Evolutionary conservation across 176 grass and related monocot genomes (phyloP).

Genomic region (Ensete ventricosum): DNA sequence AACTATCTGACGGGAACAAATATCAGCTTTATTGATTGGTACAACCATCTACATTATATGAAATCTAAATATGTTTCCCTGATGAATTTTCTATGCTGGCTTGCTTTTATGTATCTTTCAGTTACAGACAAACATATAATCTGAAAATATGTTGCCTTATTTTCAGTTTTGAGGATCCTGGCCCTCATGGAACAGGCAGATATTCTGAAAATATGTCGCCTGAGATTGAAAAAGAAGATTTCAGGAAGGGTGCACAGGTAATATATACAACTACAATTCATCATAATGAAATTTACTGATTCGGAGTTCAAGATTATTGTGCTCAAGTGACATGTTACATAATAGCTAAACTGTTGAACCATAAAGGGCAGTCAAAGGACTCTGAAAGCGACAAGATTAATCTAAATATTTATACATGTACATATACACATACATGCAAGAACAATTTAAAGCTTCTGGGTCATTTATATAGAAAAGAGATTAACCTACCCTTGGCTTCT

Average conservation of each 20-base stretch:
- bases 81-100: background rate
- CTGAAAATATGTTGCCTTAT: constrained; percentile 1
- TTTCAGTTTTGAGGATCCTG: constrained; percentile 85
- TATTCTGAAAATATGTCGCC: constrained; percentile 72
- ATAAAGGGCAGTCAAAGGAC: background rate
- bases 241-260: constrained; percentile 99
- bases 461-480: background rate
- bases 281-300: constrained; percentile 12
- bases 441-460: no score
- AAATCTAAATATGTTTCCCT: background rate
- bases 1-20: constrained; percentile 94
- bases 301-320: background rate
- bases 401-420: background rate
- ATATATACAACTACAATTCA: constrained; percentile 16
- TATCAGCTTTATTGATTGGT: constrained; percentile 98
- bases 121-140: background rate
- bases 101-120: background rate
- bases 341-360: background rate
- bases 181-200: constrained; percentile 91
- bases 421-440: no score
- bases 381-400: background rate
- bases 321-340: no score
- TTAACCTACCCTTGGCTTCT: background rate
- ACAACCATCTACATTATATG: background rate
- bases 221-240: constrained; percentile 68